Evolutionary conservation across 2,329 filamentous ascomycete genomes (phyloP), one percentile per base, ranked within the genome.

Genomic region (Akanthomyces dipterigenus): DNA sequence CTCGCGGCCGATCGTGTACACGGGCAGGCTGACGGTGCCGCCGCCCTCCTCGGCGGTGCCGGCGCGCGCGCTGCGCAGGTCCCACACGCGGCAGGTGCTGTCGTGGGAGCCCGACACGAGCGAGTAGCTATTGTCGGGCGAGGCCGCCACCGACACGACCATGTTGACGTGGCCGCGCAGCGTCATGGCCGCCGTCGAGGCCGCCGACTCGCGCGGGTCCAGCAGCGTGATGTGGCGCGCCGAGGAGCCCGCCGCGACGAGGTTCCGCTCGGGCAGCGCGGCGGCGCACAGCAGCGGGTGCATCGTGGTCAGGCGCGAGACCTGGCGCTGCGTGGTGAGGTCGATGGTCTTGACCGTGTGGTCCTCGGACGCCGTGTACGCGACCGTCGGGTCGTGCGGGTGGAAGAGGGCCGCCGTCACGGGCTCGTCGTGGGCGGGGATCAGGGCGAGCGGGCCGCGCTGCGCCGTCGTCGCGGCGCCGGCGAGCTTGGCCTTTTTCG

Each of bases 51-150:
- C 76, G n/a, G 11, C 28, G 18, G 80, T 80, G 9, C 79, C 82
- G 20, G 77, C 81, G 72, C 86, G 80, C 58, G 84, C 85, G 68
- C 85, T 88, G 60, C 95, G 82, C 65, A 98, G 82, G 78, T 99
- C 95, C 95, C 95, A 99, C 54, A 99, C 87, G 56, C 92, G 85
- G 70, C 91, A 95, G 1, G 91, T 96, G 38, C 93, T 92, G 73
- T 99, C 95, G 74, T 96, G 90, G 50, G 89, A 90, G n/a, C 86
- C 93, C 36, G 89, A 95, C 0, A 93, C 90, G 9, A 99, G 81
- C n/a, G 89, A 86, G 76, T 93, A 91, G 64, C 88, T 85, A 70
- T 88, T 93, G 45, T 85, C 82, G 7, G 83, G 86, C 43, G 77
- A 79, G 11, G 78, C 71, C 1, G 73, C 70, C 36, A 87, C 68